These are phyloP conservation scores for Ophiostoma novo-ulmi DNA, from an alignment of 2,329 filamentous ascomycete species.

Conservation along the genomic window DNA sequence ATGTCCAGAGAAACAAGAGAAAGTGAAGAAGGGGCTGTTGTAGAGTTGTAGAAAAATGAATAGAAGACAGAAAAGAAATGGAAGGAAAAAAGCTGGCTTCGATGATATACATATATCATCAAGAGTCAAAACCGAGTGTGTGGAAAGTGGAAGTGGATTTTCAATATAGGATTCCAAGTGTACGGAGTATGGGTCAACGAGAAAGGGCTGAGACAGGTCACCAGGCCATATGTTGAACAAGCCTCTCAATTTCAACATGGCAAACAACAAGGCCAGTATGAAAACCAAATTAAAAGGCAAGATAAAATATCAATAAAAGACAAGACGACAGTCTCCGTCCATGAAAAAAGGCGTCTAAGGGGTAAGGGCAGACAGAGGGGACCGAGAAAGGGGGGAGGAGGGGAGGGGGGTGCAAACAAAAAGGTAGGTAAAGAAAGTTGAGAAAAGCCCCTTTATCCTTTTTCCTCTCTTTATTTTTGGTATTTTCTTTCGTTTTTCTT, in stretches of 20 bases:
- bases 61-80: neutral
- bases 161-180: slow-evolving; percentile 20
- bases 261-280: slow-evolving; percentile 11
- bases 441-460: slow-evolving; percentile 13
- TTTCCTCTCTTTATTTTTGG: neutral
- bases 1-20: neutral
- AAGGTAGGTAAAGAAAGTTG: too few species aligned
- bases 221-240: slow-evolving; percentile 24
- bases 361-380: slow-evolving; percentile 11
- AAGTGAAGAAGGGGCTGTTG: neutral
- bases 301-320: slow-evolving; percentile 1
- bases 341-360: slow-evolving; percentile 2
- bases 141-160: slow-evolving; percentile 21
- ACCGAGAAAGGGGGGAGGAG: slow-evolving; percentile 6
- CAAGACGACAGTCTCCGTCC: neutral
- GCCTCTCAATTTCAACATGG: slow-evolving; percentile 16
- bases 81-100: neutral
- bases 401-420: slow-evolving; percentile 8
- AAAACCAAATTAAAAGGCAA: neutral
- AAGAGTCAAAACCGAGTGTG: slow-evolving; percentile 10
- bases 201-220: slow-evolving; percentile 28
- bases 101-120: slow-evolving; percentile 14
- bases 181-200: slow-evolving; percentile 10
- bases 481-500: neutral
- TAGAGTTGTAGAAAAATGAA: neutral